Evolutionary conservation across 345 rosid species (phyloP).

Genomic region (Hypericum perforatum): DNA sequence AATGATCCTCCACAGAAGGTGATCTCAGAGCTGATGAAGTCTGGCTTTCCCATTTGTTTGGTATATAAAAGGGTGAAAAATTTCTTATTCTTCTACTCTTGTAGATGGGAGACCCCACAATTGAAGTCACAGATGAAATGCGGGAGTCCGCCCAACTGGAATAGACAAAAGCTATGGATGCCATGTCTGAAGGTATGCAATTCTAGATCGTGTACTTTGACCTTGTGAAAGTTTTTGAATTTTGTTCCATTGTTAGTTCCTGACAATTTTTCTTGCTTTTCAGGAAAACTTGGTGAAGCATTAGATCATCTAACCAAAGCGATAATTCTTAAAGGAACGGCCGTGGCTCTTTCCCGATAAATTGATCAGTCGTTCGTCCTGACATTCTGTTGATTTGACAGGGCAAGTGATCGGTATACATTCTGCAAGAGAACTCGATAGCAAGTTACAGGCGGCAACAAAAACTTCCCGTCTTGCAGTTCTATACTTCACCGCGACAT

Average conservation of each 20-base stretch:
- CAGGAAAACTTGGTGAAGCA: constrained; percentile 57
- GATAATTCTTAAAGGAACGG: too few species aligned
- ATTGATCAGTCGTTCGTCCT: background rate
- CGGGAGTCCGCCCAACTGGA: constrained; percentile 57
- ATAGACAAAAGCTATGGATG: constrained; percentile 51
- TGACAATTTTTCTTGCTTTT: constrained; percentile 10
- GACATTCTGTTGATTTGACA: constrained; percentile 18
- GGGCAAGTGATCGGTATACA: constrained; percentile 71
- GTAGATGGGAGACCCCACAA: constrained; percentile 65
- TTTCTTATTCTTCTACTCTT: constrained; percentile 10
- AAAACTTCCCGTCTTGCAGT: constrained; percentile 62
- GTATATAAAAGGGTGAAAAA: background rate
- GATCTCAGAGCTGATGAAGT: background rate
- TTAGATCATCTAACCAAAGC: constrained; percentile 58
- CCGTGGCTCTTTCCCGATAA: too few species aligned
- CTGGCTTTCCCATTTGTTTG: background rate
- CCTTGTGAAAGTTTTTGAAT: constrained; percentile 1
- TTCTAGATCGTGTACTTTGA: background rate
- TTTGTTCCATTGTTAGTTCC: constrained; percentile 4
- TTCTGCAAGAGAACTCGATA: constrained; percentile 55
- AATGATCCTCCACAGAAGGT: constrained; percentile 66
- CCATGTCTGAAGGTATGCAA: constrained; percentile 48
- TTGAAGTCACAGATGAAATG: constrained; percentile 60
- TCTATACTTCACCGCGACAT: constrained; percentile 80
- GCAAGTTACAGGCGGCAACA: constrained; percentile 53